Evolutionary conservation across 2,329 filamentous ascomycete species (phyloP).

Genomic region (Thermoascus crustaceus): DNA sequence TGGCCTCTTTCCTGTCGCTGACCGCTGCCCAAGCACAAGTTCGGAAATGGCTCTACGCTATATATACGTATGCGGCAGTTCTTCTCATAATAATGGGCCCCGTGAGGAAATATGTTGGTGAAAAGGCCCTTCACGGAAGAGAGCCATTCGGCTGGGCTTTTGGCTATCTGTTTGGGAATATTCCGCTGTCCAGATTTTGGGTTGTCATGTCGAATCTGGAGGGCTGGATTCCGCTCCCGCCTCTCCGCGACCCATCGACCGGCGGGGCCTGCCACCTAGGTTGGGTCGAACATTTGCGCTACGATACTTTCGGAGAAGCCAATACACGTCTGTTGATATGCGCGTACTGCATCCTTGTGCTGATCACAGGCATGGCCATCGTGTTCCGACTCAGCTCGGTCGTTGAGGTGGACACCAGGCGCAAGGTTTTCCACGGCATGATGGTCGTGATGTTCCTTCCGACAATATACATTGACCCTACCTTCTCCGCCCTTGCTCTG

Average conservation of each 20-base stretch:
- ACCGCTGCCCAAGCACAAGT: slow-evolving; percentile 68
- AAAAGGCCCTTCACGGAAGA: slow-evolving; percentile 57
- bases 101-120: slow-evolving; percentile 61
- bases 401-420: slow-evolving; percentile 87
- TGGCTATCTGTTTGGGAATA: slow-evolving; percentile 77
- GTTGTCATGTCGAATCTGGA: slow-evolving; percentile 62
- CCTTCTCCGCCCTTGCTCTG: slow-evolving; percentile 74
- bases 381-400: slow-evolving; percentile 67
- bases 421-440: slow-evolving; percentile 97
- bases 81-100: slow-evolving; percentile 59
- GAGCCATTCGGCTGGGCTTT: slow-evolving; percentile 92
- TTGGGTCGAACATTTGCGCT: slow-evolving; percentile 59
- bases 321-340: slow-evolving; percentile 73
- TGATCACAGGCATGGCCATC: slow-evolving; percentile 62
- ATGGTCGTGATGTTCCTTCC: slow-evolving; percentile 96
- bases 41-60: slow-evolving; percentile 77
- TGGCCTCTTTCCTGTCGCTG: slow-evolving; percentile 69
- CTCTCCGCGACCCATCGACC: slow-evolving; percentile 23
- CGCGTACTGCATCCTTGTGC: slow-evolving; percentile 63
- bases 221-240: slow-evolving; percentile 66
- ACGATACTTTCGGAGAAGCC: slow-evolving; percentile 59
- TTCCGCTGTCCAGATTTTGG: slow-evolving; percentile 62
- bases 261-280: slow-evolving; percentile 44
- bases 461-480: slow-evolving; percentile 75
- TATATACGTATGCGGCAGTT: slow-evolving; percentile 65